Evolutionary conservation across 148 eudicot genomes (phyloP).

Genomic region (Amaranthus palmeri): DNA sequence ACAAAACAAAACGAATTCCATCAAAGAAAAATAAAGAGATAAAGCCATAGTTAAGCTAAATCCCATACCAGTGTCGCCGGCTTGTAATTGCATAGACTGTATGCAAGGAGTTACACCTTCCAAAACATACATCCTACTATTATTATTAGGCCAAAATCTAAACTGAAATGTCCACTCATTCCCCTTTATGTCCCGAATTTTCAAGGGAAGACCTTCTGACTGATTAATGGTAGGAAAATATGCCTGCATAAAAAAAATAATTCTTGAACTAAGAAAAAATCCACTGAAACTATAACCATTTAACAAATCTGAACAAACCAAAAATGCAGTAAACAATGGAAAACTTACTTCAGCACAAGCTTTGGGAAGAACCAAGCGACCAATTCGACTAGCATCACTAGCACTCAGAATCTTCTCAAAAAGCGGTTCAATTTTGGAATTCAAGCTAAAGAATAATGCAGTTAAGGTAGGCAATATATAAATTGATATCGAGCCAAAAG

Average conservation of each 20-base stretch:
- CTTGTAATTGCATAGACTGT: slow-evolving; percentile 91
- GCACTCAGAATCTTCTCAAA: slow-evolving; percentile 96
- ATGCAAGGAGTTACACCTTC: slow-evolving; percentile 98
- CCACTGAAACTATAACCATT: slow-evolving; percentile 2
- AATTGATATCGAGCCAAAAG: too few relatives aligned
- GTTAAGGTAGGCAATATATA: slow-evolving; percentile 39
- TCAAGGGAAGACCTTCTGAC: slow-evolving; percentile 88
- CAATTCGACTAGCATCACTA: slow-evolving; percentile 98
- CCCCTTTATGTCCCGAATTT: slow-evolving; percentile 86
- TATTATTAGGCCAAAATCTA: slow-evolving; percentile 98
- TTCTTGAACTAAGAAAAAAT: slow-evolving; percentile 1
- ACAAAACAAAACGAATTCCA: background rate
- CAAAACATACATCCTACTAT: slow-evolving; percentile 97
- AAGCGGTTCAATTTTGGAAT: slow-evolving; percentile 76
- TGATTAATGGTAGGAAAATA: slow-evolving; percentile 88
- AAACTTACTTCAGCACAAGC: slow-evolving; percentile 97
- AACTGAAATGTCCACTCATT: slow-evolving; percentile 98
- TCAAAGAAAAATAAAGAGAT: background rate
- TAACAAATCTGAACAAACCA: background rate
- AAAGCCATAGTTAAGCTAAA: slow-evolving; percentile 12
- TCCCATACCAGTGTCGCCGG: slow-evolving; percentile 88
- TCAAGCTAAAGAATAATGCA: slow-evolving; percentile 47
- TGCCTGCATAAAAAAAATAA: slow-evolving; percentile 49
- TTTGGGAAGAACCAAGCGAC: slow-evolving; percentile 95
- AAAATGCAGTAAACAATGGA: slow-evolving; percentile 9